Conservation (phyloP, 2,329 filamentous ascomycete genomes). For the Stemphylium lycopersici region DNA sequence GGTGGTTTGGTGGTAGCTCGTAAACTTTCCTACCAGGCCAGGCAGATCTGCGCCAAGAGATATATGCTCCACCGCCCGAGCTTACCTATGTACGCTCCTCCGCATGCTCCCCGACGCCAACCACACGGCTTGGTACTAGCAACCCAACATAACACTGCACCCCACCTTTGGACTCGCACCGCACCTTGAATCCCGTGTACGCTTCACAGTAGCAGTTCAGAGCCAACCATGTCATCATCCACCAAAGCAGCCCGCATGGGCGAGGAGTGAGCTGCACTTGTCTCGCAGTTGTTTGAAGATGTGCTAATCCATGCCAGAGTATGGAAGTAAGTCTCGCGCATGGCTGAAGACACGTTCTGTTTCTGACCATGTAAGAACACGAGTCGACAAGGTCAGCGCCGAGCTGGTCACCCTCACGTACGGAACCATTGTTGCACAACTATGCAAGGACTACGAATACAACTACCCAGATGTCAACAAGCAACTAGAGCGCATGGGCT, state of each 20-base stretch:
- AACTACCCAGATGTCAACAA: slow-evolving; percentile 97
- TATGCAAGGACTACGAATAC: slow-evolving; percentile 94
- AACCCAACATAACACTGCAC: not conserved
- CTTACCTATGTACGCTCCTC: slow-evolving; percentile 14
- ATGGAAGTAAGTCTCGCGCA: slow-evolving; percentile 77
- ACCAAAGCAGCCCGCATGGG: slow-evolving; percentile 72
- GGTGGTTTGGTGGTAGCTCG: slow-evolving; percentile 13
- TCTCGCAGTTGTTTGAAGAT: slow-evolving; percentile 31
- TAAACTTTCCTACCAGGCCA: slow-evolving; percentile 25
- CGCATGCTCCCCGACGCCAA: slow-evolving; percentile 18
- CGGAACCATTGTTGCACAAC: slow-evolving; percentile 93
- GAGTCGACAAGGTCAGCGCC: slow-evolving; percentile 96
- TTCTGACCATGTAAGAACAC: slow-evolving; percentile 67
- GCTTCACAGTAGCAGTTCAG: not conserved
- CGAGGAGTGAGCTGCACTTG: slow-evolving; percentile 68
- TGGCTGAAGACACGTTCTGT: not conserved
- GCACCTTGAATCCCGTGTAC: not conserved
- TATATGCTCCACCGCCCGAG: slow-evolving; percentile 15
- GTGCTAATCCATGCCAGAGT: slow-evolving; percentile 64
- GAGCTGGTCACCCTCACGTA: slow-evolving; percentile 97
- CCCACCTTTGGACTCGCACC: not conserved
- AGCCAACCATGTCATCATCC: slow-evolving; percentile 55
- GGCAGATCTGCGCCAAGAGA: slow-evolving; percentile 20
- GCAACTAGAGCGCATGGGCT: slow-evolving; percentile 98
- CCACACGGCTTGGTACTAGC: slow-evolving; percentile 23